Conservation (phyloP, 1,284 basidiomycete species). For the Heterobasidion parviporum region DNA sequence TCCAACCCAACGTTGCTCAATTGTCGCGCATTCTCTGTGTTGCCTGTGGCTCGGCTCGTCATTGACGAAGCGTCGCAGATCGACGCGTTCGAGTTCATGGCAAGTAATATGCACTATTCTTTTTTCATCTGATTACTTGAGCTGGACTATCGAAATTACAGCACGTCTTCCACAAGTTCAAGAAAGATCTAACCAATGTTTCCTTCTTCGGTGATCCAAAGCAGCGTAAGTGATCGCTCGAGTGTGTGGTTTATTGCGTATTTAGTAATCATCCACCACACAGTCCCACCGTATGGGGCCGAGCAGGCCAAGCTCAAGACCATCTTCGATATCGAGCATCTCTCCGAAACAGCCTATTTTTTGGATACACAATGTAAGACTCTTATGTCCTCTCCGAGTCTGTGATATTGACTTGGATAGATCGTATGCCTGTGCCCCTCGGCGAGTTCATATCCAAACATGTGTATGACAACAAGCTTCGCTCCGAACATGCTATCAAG, state of each 20-base stretch:
- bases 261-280: not conserved
- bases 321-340: slow-evolving; percentile 38
- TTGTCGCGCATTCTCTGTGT: slow-evolving; percentile 22
- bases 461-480: slow-evolving; percentile 31
- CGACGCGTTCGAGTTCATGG: slow-evolving; percentile 34
- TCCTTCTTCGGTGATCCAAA: slow-evolving; percentile 40
- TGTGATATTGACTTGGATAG: slow-evolving; percentile 18
- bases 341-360: slow-evolving; percentile 26
- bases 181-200: slow-evolving; percentile 22
- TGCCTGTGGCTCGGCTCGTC: slow-evolving; percentile 31
- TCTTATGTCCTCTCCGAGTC: not conserved
- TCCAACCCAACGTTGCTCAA: slow-evolving; percentile 28
- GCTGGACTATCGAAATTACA: slow-evolving; percentile 7
- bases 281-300: slow-evolving; percentile 45
- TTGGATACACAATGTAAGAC: slow-evolving; percentile 36
- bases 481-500: slow-evolving; percentile 24
- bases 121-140: not conserved
- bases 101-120: slow-evolving; percentile 13
- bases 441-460: slow-evolving; percentile 37
- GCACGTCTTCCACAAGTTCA: slow-evolving; percentile 28
- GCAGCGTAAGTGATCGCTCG: slow-evolving; percentile 27
- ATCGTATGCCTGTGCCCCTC: slow-evolving; percentile 40
- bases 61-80: slow-evolving; percentile 45
- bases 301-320: slow-evolving; percentile 28
- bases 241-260: not conserved